These are phyloP conservation scores for Fraxinus greggii DNA, from an alignment of 305 asterid genomes.

Conservation along the genomic window DNA sequence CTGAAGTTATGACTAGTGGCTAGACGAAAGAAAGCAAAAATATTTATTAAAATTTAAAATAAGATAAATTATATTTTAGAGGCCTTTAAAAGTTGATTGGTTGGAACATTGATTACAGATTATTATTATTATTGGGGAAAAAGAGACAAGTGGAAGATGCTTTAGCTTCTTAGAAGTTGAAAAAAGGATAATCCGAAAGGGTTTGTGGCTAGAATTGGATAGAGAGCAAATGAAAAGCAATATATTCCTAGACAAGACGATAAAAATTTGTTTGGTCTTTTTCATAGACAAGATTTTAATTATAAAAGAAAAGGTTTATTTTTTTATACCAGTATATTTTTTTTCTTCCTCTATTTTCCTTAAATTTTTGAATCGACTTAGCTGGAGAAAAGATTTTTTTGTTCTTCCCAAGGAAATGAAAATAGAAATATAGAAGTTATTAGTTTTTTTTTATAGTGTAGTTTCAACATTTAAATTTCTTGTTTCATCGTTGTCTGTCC, in stretches of 20 bases:
- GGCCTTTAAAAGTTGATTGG: background rate
- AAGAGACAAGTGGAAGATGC: background rate
- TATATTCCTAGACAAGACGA: background rate
- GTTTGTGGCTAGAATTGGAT: background rate
- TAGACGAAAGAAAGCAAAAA: background rate
- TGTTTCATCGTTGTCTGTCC: background rate
- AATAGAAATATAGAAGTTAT: background rate
- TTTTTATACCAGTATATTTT: too few species aligned
- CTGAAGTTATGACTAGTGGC: background rate
- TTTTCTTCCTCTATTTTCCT: background rate
- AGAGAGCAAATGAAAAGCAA: background rate
- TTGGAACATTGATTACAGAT: background rate
- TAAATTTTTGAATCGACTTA: background rate
- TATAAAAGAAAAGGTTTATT: background rate
- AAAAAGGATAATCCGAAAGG: background rate
- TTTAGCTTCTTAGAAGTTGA: background rate
- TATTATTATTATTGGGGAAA: background rate
- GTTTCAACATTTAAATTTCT: background rate
- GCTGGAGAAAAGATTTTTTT: background rate
- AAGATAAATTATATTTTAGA: background rate
- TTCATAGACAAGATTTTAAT: background rate
- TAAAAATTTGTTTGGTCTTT: background rate
- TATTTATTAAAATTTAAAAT: background rate
- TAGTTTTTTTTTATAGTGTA: too few species aligned
- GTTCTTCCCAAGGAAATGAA: background rate